phyloP scores from a whole-genome alignment of 768 basidiomycete genomes.

The Lactarius hengduanensis region DNA sequence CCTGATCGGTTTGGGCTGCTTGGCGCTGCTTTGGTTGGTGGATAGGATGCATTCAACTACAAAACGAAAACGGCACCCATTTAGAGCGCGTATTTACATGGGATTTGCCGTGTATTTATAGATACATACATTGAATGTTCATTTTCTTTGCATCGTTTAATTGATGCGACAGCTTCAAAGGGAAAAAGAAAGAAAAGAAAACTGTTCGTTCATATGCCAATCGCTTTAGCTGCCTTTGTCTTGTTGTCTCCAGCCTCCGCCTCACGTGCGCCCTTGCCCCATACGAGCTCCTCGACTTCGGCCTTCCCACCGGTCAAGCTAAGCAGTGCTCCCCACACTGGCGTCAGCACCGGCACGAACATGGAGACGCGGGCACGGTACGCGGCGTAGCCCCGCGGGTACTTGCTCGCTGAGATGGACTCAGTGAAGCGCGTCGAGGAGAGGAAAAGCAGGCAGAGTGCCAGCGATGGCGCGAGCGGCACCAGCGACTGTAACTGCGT shows the following conservation, averaged over 20 bases:
- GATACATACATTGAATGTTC: neutral
- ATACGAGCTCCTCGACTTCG: slow-evolving; percentile 44
- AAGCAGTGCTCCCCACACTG: slow-evolving; percentile 45
- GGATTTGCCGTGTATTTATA: slow-evolving; percentile 10
- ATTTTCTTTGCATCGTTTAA: neutral
- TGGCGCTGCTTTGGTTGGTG: no score
- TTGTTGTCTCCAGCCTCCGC: slow-evolving; percentile 33
- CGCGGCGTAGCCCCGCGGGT: slow-evolving; percentile 62
- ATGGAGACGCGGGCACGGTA: slow-evolving; percentile 81
- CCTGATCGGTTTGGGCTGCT: slow-evolving; percentile 31
- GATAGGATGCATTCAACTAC: no score
- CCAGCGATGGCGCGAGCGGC: slow-evolving; percentile 54
- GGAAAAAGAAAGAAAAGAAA: neutral
- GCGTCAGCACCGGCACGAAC: slow-evolving; percentile 58
- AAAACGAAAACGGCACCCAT: slow-evolving; percentile 8
- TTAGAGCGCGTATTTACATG: slow-evolving; percentile 5
- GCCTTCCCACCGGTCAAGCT: slow-evolving; percentile 39
- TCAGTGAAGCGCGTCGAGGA: slow-evolving; percentile 81
- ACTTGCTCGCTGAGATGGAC: slow-evolving; percentile 72
- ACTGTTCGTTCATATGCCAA: neutral
- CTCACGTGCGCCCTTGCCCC: slow-evolving; percentile 33
- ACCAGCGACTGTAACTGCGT: slow-evolving; percentile 34
- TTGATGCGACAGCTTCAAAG: neutral
- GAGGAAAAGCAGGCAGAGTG: slow-evolving; percentile 69
- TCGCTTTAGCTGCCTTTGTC: slow-evolving; percentile 24